A percentile compares a stretch with the other conserved stretches of the same genome.
phyloP scores from a whole-genome alignment of 352 stramenopile species.

The Elongisporangium anandrum region DNA sequence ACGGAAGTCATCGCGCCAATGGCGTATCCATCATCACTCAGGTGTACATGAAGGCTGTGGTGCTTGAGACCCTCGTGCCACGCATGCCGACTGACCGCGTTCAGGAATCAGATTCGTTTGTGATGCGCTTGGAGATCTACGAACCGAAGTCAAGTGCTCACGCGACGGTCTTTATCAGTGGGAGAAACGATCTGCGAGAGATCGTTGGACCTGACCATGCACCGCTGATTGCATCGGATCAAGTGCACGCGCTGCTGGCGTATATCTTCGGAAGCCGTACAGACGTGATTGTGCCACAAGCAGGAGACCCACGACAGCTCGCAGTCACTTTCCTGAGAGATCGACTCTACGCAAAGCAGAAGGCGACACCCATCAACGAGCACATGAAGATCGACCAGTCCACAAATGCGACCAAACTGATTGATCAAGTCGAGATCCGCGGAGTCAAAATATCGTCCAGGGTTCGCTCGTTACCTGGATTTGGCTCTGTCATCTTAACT shows the following conservation, averaged over 20 bases:
- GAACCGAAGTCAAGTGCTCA: conserved; percentile 38
- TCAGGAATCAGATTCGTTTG: conserved; percentile 46
- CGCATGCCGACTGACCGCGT: conserved; percentile 42
- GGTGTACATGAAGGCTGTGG: conserved; percentile 46
- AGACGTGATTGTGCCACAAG: conserved; percentile 14
- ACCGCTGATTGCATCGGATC: conserved; percentile 30
- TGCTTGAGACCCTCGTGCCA: conserved; percentile 21
- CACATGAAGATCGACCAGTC: conserved; percentile 20
- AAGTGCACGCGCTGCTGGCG: conserved; percentile 36
- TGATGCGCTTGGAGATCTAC: conserved; percentile 52
- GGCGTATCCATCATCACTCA: conserved; percentile 50
- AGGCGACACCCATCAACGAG: conserved; percentile 47
- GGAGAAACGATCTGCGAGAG: conserved; percentile 44
- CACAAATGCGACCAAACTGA: conserved; percentile 51
- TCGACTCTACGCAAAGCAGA: conserved; percentile 63
- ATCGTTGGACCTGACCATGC: conserved; percentile 55
- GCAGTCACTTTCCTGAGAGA: conserved; percentile 47
- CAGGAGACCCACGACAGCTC: conserved; percentile 7
- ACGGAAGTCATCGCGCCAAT: conserved; percentile 51
- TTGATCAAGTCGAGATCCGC: conserved; percentile 39
- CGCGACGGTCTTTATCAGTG: conserved; percentile 20
- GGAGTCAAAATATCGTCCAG: conserved; percentile 61
- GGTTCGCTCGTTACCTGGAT: conserved; percentile 24
- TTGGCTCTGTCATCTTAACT: conserved; percentile 47
- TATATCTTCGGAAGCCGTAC: conserved; percentile 52